Percentiles rank a stretch among this genome's conserved stretches.
These are phyloP conservation scores for Metschnikowia gruessii DNA, from an alignment of 805 yeast species.

Conservation along the genomic window DNA sequence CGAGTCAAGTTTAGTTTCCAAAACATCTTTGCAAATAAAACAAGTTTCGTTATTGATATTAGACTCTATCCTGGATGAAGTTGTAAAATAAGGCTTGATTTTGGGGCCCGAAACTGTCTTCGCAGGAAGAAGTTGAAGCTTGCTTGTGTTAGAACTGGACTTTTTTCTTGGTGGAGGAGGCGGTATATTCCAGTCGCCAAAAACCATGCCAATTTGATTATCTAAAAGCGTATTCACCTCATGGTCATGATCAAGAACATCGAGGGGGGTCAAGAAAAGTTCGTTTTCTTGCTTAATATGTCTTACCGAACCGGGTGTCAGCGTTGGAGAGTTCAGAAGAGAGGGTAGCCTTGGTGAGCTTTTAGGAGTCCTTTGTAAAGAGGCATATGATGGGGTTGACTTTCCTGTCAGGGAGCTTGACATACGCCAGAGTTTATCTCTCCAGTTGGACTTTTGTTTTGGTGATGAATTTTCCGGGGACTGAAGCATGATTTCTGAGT, in stretches of 20 bases:
- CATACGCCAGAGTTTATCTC: conserved; percentile 10
- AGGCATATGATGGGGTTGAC: neutral
- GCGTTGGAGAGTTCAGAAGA: conserved; percentile 15
- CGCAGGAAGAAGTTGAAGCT: conserved; percentile 2
- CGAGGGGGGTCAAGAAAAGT: conserved; percentile 18
- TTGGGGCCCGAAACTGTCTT: conserved; percentile 10
- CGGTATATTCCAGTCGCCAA: conserved; percentile 18
- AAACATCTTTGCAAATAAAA: conserved; percentile 52
- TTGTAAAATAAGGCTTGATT: conserved; percentile 12
- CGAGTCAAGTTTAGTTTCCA: conserved; percentile 42
- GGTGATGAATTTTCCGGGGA: conserved; percentile 7
- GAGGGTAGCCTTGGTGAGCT: conserved; percentile 9
- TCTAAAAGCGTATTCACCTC: conserved; percentile 15
- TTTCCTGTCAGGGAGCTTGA: conserved; percentile 6
- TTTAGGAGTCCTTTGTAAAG: conserved; percentile 10
- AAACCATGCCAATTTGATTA: conserved; percentile 11
- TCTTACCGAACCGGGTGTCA: conserved; percentile 13
- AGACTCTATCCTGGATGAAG: conserved; percentile 1
- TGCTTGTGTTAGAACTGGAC: neutral
- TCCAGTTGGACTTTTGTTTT: conserved; percentile 12
- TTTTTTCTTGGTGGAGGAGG: conserved; percentile 20
- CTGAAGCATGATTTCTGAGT: conserved; percentile 5
- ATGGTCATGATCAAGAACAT: conserved; percentile 16
- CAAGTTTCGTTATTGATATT: conserved; percentile 25
- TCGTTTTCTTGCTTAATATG: conserved; percentile 5